These are phyloP conservation scores for Umbelopsis isabellina DNA, from an alignment of 192 early-diverging fungal species.

Conservation along the genomic window DNA sequence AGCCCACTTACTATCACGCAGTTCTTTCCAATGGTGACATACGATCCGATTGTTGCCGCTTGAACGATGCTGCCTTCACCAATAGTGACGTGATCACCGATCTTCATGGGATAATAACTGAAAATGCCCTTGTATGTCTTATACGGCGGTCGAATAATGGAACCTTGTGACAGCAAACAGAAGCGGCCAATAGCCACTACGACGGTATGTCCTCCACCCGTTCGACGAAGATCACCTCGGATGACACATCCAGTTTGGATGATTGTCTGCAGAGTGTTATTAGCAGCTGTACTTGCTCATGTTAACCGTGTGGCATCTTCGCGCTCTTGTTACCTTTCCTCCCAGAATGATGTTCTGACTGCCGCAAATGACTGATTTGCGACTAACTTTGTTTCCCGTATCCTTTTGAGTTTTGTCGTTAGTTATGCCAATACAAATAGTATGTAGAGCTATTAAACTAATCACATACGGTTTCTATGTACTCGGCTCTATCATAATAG, in stretches of 20 bases:
- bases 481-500: conserved; percentile 82
- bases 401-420: conserved; percentile 56
- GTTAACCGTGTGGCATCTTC: not conserved
- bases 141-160: conserved; percentile 90
- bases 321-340: conserved; percentile 72
- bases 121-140: conserved; percentile 82
- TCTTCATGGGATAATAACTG: conserved; percentile 96
- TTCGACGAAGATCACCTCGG: conserved; percentile 89
- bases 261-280: conserved; percentile 67
- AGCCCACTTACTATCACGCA: conserved; percentile 83
- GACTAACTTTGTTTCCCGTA: conserved; percentile 94
- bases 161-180: conserved; percentile 76
- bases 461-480: conserved; percentile 86
- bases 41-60: conserved; percentile 88
- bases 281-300: not conserved
- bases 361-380: conserved; percentile 92
- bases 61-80: conserved; percentile 89
- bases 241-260: conserved; percentile 91
- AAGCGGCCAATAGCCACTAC: conserved; percentile 91
- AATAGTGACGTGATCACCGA: conserved; percentile 91
- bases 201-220: conserved; percentile 85
- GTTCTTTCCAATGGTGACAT: conserved; percentile 90
- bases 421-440: not conserved
- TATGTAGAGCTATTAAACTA: not conserved
- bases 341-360: conserved; percentile 96